Conservation (phyloP, 768 basidiomycete species). For the Punctularia strigosozonata region DNA sequence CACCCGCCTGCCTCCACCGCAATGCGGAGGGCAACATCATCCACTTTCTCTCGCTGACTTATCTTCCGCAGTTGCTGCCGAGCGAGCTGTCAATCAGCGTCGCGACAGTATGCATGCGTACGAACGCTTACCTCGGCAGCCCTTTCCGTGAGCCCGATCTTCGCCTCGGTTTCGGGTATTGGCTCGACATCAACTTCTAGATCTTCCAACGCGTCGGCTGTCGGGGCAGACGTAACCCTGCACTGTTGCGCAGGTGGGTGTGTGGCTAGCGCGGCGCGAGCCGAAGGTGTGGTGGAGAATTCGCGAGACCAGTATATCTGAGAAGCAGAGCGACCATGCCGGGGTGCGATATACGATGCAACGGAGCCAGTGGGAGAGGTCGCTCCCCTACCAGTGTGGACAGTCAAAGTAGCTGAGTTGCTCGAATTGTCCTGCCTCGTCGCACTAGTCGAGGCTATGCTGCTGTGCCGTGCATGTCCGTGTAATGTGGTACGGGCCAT, state of each 20-base stretch:
- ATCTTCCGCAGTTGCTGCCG: conserved; percentile 71
- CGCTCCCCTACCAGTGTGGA: no score
- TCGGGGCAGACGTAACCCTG: conserved; percentile 6
- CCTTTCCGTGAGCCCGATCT: conserved; percentile 53
- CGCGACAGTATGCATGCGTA: not conserved
- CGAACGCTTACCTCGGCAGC: conserved; percentile 53
- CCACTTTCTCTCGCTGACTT: conserved; percentile 48
- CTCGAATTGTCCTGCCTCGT: no score
- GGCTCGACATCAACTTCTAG: conserved; percentile 57
- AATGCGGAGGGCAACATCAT: conserved; percentile 62
- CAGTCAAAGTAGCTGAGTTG: no score
- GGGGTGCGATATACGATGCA: no score
- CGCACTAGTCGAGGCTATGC: no score
- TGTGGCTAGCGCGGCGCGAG: conserved; percentile 24
- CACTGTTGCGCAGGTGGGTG: conserved; percentile 34
- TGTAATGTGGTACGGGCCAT: no score
- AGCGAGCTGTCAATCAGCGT: conserved; percentile 1
- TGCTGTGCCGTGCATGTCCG: no score
- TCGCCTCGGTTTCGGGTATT: conserved; percentile 38
- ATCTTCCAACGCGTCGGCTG: conserved; percentile 34
- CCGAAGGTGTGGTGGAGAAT: not conserved
- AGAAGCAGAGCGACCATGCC: not conserved
- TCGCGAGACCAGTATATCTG: not conserved
- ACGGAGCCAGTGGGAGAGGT: no score
- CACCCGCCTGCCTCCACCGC: conserved; percentile 91